Base-by-base conservation (phyloP, 2,329 filamentous ascomycete genomes). In the Aspergillus flavus region DNA sequence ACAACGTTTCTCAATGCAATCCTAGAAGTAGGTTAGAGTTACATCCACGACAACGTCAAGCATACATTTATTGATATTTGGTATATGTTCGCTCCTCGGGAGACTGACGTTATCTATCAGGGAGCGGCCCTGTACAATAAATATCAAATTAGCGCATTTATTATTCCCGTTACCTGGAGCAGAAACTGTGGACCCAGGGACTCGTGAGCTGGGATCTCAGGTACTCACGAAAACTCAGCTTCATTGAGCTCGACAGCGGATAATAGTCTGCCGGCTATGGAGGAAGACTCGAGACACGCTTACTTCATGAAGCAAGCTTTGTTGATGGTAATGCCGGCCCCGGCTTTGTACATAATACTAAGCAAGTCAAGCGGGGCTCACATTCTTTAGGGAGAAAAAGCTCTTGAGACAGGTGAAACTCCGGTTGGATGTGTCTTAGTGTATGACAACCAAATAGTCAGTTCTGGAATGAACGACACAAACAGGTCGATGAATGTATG, bases 401-500 rank as follows among this genome's bases (percentile, higher is more conserved):
- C 96, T 26, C 87, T 99, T 56, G 82, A 83, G 69, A 91, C 87
- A 65, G 94, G 96, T 71, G 95, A 99, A 81, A 98, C 96, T 1
- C 95, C 95, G 1, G 95, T 99, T 23, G 96, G 95, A 56, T 99
- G 95, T 78, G 93, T 99, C 36, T 89, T 99, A 59, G 94, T 98
- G 26, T 86, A 93, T 75, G 80, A 92, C 32, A 89, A 88, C 68
- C 84, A 87, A 69, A 85, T 97, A 67, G 93, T 99, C 68, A 94
- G 92, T 48, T 87, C 86, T 66, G 95, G 95, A 66, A 97, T 97
- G 91, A 99, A 99, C 73, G 95, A 96, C 67, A 99, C 95, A 59
- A 99, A 97, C 73, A 85, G 91, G 69, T 95, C 91, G 30, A 88
- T 94, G 73, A 88, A 87, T 75, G 85, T 86, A 76, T 57, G 80